These are phyloP conservation scores for Eucommia ulmoides DNA, from an alignment of 257 asterid species.

Conservation along the genomic window DNA sequence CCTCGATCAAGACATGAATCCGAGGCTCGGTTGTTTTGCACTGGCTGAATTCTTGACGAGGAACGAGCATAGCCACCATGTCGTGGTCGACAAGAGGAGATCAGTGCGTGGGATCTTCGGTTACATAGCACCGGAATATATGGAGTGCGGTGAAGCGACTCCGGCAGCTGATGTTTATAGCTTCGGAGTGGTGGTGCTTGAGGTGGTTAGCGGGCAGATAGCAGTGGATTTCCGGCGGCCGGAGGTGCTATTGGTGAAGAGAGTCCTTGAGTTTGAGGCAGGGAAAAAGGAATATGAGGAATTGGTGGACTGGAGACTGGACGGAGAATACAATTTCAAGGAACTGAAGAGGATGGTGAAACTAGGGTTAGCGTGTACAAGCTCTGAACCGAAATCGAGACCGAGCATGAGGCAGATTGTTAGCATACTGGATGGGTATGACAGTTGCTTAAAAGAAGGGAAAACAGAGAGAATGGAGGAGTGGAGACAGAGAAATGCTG, in stretches of 20 bases:
- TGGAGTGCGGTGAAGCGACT: constrained; percentile 68
- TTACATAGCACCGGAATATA: constrained; percentile 73
- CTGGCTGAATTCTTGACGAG: constrained; percentile 80
- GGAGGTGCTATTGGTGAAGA: constrained; percentile 44
- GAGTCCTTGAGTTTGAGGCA: constrained; percentile 38
- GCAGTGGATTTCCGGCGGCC: constrained; percentile 70
- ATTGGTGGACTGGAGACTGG: constrained; percentile 56
- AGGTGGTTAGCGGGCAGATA: constrained; percentile 61
- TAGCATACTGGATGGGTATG: constrained; percentile 71
- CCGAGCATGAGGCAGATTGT: constrained; percentile 85
- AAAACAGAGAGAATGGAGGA: constrained; percentile 42
- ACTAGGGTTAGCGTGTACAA: constrained; percentile 69
- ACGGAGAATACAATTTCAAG: constrained; percentile 36
- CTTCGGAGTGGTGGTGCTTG: constrained; percentile 80
- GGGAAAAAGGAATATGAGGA: constrained; percentile 35
- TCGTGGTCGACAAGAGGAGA: constrained; percentile 36
- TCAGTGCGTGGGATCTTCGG: constrained; percentile 81
- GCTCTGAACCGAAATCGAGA: constrained; percentile 45
- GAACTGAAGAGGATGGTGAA: constrained; percentile 63
- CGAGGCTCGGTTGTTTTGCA: constrained; percentile 81
- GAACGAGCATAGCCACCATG: constrained; percentile 57
- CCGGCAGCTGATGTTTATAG: constrained; percentile 86
- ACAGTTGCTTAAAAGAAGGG: constrained; percentile 22
- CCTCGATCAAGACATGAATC: constrained; percentile 67
- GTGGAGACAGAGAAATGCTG: constrained; percentile 62